Conservation (phyloP, 73 alveolate species). For the Paramecium caudatum region DNA sequence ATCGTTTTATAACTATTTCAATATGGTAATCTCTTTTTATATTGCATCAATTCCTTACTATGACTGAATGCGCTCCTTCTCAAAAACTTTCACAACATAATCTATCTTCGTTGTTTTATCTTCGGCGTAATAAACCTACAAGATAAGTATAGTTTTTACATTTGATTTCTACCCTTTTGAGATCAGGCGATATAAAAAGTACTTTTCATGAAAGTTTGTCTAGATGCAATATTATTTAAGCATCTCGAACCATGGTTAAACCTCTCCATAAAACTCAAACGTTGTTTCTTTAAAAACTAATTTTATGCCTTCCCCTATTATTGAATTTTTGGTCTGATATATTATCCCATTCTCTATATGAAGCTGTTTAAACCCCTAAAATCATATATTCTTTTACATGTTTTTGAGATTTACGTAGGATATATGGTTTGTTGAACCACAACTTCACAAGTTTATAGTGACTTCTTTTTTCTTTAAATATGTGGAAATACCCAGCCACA, state of each 20-base stretch:
- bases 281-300: not conserved
- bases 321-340: not conserved
- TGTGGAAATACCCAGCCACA: not conserved
- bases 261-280: not conserved
- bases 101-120: not conserved
- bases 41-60: not conserved
- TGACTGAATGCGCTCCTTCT: not conserved
- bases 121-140: not conserved
- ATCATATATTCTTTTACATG: not conserved
- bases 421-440: not conserved
- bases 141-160: not conserved
- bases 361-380: not conserved
- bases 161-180: not conserved
- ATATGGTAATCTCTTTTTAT: not conserved
- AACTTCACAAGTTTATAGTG: not conserved
- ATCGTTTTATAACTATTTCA: not conserved
- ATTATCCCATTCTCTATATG: not conserved
- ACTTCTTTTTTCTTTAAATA: not conserved
- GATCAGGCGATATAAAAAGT: not conserved
- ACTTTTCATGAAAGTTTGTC: not conserved
- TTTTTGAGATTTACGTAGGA: not conserved
- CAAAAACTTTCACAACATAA: conserved; percentile 12
- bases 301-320: conserved; percentile 17
- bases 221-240: not conserved
- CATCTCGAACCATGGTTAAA: not conserved